A percentile compares a stretch with the other conserved stretches of the same genome.
Conservation (phyloP, 345 rosid species). For the Iberis pinnata region DNA sequence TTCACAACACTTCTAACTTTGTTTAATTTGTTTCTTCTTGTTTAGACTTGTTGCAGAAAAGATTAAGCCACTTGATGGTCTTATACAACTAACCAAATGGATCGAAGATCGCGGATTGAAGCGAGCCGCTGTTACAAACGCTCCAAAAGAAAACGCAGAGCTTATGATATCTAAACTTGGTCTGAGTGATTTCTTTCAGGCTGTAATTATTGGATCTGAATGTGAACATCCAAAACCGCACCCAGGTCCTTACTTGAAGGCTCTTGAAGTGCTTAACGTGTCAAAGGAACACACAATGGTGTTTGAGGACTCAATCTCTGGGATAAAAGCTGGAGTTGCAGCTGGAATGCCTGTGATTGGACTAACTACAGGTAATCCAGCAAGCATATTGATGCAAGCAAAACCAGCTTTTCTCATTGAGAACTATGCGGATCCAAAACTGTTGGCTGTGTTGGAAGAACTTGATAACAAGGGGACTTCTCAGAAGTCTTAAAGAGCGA, state of each 20-base stretch:
- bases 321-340: constrained; percentile 92
- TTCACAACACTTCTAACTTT: constrained; percentile 3
- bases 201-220: constrained; percentile 60
- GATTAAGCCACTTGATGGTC: constrained; percentile 54
- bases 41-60: constrained; percentile 63
- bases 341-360: constrained; percentile 91
- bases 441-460: constrained; percentile 75
- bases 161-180: constrained; percentile 74
- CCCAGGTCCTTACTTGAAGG: constrained; percentile 87
- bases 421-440: constrained; percentile 69
- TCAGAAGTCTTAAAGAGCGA: constrained; percentile 1
- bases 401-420: constrained; percentile 69
- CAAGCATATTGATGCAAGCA: constrained; percentile 49
- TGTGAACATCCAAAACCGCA: constrained; percentile 83
- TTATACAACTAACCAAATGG: constrained; percentile 70
- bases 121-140: constrained; percentile 94
- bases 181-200: constrained; percentile 67
- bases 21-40: not conserved
- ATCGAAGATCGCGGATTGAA: constrained; percentile 73
- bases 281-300: constrained; percentile 81
- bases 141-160: constrained; percentile 85
- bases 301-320: constrained; percentile 84
- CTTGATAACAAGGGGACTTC: constrained; percentile 42
- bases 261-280: constrained; percentile 59
- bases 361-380: constrained; percentile 71